These are phyloP conservation scores for Erysimum cheiri DNA, from an alignment of 441 rosid species.

Conservation along the genomic window DNA sequence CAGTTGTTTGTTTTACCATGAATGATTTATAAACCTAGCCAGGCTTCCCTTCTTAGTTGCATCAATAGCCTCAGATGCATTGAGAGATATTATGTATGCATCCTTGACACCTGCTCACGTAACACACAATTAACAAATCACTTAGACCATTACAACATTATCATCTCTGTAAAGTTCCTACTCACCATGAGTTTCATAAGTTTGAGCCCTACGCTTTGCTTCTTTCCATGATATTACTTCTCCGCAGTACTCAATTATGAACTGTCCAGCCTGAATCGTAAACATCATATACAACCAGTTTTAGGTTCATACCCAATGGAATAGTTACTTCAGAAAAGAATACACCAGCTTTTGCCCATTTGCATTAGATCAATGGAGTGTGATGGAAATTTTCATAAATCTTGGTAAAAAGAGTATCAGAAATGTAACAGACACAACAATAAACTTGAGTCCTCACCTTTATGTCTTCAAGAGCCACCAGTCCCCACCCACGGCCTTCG, in stretches of 20 bases:
- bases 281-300: conserved; percentile 15
- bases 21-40: conserved; percentile 95
- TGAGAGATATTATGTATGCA: conserved; percentile 91
- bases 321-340: background rate
- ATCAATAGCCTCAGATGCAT: conserved; percentile 82
- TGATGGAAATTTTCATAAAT: background rate
- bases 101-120: conserved; percentile 76
- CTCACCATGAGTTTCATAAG: conserved; percentile 78
- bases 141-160: background rate
- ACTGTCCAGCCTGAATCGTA: conserved; percentile 70
- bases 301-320: conserved; percentile 5
- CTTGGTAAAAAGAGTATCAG: background rate
- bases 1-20: conserved; percentile 67
- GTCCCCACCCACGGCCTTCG: conserved; percentile 92
- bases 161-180: conserved; percentile 15
- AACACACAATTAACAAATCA: conserved; percentile 23
- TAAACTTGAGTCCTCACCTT: conserved; percentile 55
- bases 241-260: conserved; percentile 94
- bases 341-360: background rate
- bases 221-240: conserved; percentile 97
- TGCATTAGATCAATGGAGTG: background rate
- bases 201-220: conserved; percentile 82
- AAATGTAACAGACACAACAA: conserved; percentile 11
- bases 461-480: conserved; percentile 78
- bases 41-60: conserved; percentile 93